These are phyloP conservation scores for Penicillium sclerotiorum DNA, from an alignment of 2,329 filamentous ascomycete genomes.

Conservation along the genomic window DNA sequence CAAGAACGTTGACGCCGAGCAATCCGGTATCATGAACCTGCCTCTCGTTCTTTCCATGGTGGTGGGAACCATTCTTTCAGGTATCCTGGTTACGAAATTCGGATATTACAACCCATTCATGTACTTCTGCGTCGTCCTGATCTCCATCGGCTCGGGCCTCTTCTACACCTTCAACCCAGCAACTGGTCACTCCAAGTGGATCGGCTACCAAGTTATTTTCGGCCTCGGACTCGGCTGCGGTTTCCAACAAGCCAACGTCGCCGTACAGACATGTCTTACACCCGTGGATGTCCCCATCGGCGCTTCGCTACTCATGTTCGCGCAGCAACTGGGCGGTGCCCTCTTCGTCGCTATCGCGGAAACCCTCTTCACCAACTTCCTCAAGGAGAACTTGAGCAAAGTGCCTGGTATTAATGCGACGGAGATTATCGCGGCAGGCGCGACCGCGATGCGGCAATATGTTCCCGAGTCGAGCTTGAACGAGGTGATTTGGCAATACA, in stretches of 20 bases:
- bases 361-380: conserved; percentile 1
- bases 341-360: conserved; percentile 3
- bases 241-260: conserved; percentile 2
- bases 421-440: not conserved
- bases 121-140: not conserved
- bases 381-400: not conserved
- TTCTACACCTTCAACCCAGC: not conserved
- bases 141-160: conserved; percentile 6
- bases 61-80: conserved; percentile 35
- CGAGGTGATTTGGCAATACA: not conserved
- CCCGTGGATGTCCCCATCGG: conserved; percentile 2
- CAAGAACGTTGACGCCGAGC: conserved; percentile 44
- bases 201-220: conserved; percentile 5
- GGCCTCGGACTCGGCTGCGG: conserved; percentile 3
- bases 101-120: conserved; percentile 11
- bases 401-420: not conserved
- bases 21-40: conserved; percentile 48
- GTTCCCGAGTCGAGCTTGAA: not conserved
- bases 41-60: conserved; percentile 42
- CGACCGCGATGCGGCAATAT: not conserved
- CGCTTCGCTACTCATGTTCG: conserved; percentile 6
- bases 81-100: conserved; percentile 29
- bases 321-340: conserved; percentile 2
- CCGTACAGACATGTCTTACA: conserved; percentile 1
- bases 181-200: conserved; percentile 2